Evolutionary conservation across 768 basidiomycete species (phyloP).

Genomic region (Hemileccinum rubropunctum): DNA sequence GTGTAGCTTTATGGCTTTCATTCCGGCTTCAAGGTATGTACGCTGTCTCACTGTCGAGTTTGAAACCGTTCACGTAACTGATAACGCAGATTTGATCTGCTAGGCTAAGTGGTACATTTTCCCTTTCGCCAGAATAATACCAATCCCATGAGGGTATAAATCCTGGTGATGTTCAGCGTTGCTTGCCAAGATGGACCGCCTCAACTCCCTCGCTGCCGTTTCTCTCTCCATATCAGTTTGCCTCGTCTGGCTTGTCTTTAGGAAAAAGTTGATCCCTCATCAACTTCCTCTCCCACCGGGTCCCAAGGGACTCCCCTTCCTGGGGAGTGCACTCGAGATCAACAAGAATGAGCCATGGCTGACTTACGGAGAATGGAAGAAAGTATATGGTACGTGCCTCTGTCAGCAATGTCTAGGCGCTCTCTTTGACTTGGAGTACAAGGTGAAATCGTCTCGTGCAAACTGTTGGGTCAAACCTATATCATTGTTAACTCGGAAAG

Average conservation of each 20-base stretch:
- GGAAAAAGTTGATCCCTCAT: slow-evolving; percentile 12
- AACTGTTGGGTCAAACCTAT: slow-evolving; percentile 18
- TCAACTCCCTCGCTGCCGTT: not conserved
- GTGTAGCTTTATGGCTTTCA: not conserved
- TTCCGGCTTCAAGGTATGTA: too few relatives aligned
- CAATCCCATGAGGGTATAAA: not conserved
- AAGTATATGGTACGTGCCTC: slow-evolving; percentile 26
- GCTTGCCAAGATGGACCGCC: slow-evolving; percentile 4
- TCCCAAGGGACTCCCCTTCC: slow-evolving; percentile 25
- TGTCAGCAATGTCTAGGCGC: not conserved
- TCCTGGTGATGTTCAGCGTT: not conserved
- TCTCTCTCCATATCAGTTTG: slow-evolving; percentile 1
- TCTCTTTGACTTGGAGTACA: not conserved
- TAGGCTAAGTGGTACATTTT: too few relatives aligned
- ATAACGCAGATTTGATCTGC: not conserved
- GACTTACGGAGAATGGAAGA: slow-evolving; percentile 31
- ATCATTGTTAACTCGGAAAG: slow-evolving; percentile 25
- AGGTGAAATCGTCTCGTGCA: slow-evolving; percentile 24
- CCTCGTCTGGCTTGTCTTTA: not conserved
- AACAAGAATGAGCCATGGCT: slow-evolving; percentile 29
- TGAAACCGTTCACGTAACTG: not conserved
- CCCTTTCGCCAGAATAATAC: too few relatives aligned
- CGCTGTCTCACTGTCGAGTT: not conserved
- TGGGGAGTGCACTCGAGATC: slow-evolving; percentile 27
- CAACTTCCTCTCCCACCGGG: slow-evolving; percentile 27